Evolutionary conservation across 495 filamentous ascomycete species (phyloP).

Genomic region (Corynascus novoguineensis): DNA sequence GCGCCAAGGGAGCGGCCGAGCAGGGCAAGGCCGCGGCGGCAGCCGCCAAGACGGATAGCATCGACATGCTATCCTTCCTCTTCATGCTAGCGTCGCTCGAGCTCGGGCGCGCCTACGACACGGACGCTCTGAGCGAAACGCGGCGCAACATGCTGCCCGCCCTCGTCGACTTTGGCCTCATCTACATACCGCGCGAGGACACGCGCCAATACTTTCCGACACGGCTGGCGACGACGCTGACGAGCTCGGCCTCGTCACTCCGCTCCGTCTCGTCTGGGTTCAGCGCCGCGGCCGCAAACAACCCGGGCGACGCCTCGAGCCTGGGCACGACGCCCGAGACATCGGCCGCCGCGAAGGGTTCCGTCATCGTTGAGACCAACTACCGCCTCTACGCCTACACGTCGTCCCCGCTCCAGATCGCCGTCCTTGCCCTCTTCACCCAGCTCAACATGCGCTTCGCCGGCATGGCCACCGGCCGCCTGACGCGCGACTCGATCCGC

Average conservation of each 20-base stretch:
- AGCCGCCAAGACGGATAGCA: conserved; percentile 66
- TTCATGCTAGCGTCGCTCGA: conserved; percentile 94
- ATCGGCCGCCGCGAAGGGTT: conserved; percentile 51
- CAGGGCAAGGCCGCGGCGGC: conserved; percentile 25
- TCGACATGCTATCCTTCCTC: conserved; percentile 91
- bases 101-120: conserved; percentile 83
- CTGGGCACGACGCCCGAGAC: conserved; percentile 26
- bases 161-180: conserved; percentile 81
- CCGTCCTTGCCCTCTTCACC: conserved; percentile 85
- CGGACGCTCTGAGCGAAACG: conserved; percentile 65
- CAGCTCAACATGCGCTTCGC: conserved; percentile 81
- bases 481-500: conserved; percentile 80
- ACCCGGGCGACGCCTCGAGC: conserved; percentile 38
- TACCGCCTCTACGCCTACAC: conserved; percentile 98
- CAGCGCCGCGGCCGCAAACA: conserved; percentile 43
- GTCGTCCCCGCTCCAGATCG: conserved; percentile 83
- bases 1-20: conserved; percentile 21
- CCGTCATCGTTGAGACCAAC: conserved; percentile 98
- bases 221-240: conserved; percentile 88
- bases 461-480: conserved; percentile 82
- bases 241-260: conserved; percentile 67
- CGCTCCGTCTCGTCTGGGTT: conserved; percentile 56
- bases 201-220: conserved; percentile 82
- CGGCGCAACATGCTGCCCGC: conserved; percentile 83
- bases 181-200: conserved; percentile 58